Evolutionary conservation across 352 stramenopile genomes (phyloP), one percentile per base, ranked within the genome.

Genomic region (Globisporangium nagaii): DNA sequence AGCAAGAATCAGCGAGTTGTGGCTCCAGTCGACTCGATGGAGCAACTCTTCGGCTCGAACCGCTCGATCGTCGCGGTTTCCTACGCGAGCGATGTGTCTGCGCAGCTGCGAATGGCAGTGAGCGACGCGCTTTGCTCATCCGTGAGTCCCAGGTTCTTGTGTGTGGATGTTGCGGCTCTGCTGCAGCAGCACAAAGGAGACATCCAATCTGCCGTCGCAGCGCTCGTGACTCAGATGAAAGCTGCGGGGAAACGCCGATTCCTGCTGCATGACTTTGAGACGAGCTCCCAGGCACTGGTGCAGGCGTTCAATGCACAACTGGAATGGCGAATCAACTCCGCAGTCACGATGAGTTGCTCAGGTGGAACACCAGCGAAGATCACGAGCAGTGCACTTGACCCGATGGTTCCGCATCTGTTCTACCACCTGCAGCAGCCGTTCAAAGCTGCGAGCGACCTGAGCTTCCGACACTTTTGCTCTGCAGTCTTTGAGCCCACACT

Each of bases 401-500:
- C 30, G 15, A 9, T 31, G 3, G 42, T 50, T 3, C 52, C 52
- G 19, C 52, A 52, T 11, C 22, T 44, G 22, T 22, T 35, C 31
- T 51, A 31, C 32, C 25, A 43, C 8, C 32, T 58, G 30, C 30
- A 39, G 25, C 39, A 43, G 22, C 52, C 17, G 19, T 22, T 30
- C 6, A 1, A 25, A 10, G 35, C 30, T 22, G n/a, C n/a, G 2
- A 37, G 7, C 11, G 27, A 37, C 10, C 27, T 0, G 27, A 48
- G 52, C 15, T 56, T 73, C n/a, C 22, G 42, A 13, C 13, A 22
- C 3, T 46, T 82, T 19, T 75, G 80, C 30, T 35, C 53, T 7
- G 13, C 27, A 4, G 56, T 79, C 3, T 68, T 84, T 42, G 57
- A 71, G n/a, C 66, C 69, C 7, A 46, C 47, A 3, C 44, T 84